Conservation (phyloP, 305 asterid species). For the Solanum hybrid region DNA sequence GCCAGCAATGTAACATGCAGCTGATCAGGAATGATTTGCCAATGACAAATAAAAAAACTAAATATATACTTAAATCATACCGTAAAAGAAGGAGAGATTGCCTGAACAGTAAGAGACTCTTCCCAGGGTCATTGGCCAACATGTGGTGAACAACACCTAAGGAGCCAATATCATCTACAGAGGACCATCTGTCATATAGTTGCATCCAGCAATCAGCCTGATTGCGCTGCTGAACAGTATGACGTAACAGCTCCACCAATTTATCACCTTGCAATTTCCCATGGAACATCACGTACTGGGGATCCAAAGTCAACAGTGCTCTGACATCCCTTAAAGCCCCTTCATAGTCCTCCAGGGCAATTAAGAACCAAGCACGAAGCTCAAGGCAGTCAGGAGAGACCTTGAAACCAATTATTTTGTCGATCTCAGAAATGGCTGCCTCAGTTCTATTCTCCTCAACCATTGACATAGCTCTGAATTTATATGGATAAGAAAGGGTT, state of each 20-base stretch:
- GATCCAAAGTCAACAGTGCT: slow-evolving; percentile 76
- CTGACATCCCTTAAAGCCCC: slow-evolving; percentile 72
- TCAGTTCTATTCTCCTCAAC: slow-evolving; percentile 44
- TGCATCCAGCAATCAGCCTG: slow-evolving; percentile 99
- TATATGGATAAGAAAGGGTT: slow-evolving; percentile 71
- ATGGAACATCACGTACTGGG: slow-evolving; percentile 64
- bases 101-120: slow-evolving; percentile 67
- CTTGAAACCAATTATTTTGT: slow-evolving; percentile 67
- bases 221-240: slow-evolving; percentile 53
- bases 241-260: slow-evolving; percentile 56
- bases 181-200: slow-evolving; percentile 88
- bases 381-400: slow-evolving; percentile 92
- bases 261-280: slow-evolving; percentile 53
- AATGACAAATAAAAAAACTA: background rate
- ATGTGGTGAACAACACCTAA: slow-evolving; percentile 90
- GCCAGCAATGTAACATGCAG: background rate
- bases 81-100: slow-evolving; percentile 77
- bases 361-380: slow-evolving; percentile 85
- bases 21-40: background rate
- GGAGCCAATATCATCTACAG: slow-evolving; percentile 92
- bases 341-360: slow-evolving; percentile 54
- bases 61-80: slow-evolving; percentile 17
- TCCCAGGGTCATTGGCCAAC: slow-evolving; percentile 76
- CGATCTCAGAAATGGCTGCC: slow-evolving; percentile 65
- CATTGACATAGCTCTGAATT: slow-evolving; percentile 50